Conservation (phyloP, 2,329 filamentous ascomycete genomes). For the Colletotrichum spaethianum region DNA sequence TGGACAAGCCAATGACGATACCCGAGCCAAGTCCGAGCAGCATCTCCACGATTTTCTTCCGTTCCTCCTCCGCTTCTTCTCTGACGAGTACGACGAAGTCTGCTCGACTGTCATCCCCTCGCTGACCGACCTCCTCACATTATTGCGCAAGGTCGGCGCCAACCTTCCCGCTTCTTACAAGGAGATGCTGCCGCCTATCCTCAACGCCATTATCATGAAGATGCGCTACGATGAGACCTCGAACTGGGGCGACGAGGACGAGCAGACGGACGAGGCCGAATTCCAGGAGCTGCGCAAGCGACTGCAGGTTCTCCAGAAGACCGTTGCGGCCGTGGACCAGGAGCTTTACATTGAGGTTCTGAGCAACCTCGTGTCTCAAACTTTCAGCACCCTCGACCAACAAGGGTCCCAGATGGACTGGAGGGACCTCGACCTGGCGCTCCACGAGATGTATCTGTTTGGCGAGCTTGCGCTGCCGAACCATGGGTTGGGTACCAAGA, state of each 20-base stretch:
- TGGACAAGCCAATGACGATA: slow-evolving; percentile 70
- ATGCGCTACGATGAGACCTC: slow-evolving; percentile 98
- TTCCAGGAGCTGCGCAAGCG: slow-evolving; percentile 95
- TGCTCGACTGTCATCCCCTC: slow-evolving; percentile 96
- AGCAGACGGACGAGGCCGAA: slow-evolving; percentile 96
- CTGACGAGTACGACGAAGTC: slow-evolving; percentile 97
- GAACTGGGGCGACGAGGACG: slow-evolving; percentile 93
- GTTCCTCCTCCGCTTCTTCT: slow-evolving; percentile 92
- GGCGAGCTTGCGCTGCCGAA: slow-evolving; percentile 93
- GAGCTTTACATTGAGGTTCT: slow-evolving; percentile 89
- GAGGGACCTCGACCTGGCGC: slow-evolving; percentile 93
- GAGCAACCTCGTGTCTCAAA: slow-evolving; percentile 88
- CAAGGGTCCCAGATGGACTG: slow-evolving; percentile 85
- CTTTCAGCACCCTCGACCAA: slow-evolving; percentile 85
- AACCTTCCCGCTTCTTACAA: slow-evolving; percentile 81
- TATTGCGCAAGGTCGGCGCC: slow-evolving; percentile 82
- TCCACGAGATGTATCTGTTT: slow-evolving; percentile 96
- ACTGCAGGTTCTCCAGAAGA: slow-evolving; percentile 92
- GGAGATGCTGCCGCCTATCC: slow-evolving; percentile 87
- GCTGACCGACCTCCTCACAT: slow-evolving; percentile 91
- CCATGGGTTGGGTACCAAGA: slow-evolving; percentile 88
- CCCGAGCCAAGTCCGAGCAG: slow-evolving; percentile 82
- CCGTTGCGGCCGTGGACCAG: slow-evolving; percentile 91
- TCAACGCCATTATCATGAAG: slow-evolving; percentile 93
- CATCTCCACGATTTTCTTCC: slow-evolving; percentile 88